Base-by-base conservation (phyloP, 306 rosid species). In the Oxytropis ochrocephala region DNA sequence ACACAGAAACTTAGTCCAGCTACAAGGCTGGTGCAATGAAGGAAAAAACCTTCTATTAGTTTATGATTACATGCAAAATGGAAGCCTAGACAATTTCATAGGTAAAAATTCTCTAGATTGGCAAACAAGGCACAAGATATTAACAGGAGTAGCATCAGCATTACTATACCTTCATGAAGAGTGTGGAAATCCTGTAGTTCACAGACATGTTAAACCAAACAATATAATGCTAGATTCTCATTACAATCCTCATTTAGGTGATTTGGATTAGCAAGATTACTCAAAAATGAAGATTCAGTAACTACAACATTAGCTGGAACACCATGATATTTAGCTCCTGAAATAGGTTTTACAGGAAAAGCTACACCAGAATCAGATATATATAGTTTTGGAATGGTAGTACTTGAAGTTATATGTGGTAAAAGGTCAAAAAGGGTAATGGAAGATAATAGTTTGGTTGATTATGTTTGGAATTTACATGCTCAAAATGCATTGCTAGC, bases 21-120 rank as follows among this genome's bases (percentile, higher is more conserved):
- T 84, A 57, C 85, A 69, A 73, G 89, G 89, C 0, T 87, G 89
- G 87, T 82, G 89, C 69, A 80, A 76, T 17, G 79, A 82, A 41
- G 65, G 70, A 0, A 57, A 60, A 4, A 69, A 80, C 21, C 84
- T 78, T 17, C 78, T 80, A 53, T 48, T 82, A 19, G 85, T 87
- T 19, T 87, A 75, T 53, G 87, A 84, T 7, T 87, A 73, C 63
- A 87, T 87, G 92, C 72, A 81, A 54, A 87, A 87, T 10, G 83
- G 89, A 46, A 82, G 92, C 79, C 84, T 82, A 1, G 89, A 82
- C 35, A 74, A 21, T 0, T 80, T 75, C 80, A 75, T 84, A 10
- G 87, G 84, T 33, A 80, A 78, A 16, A 82, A 46, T 2, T 8
- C 24, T 44, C 83, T 87, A 3, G 69, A 82, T 29, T 82, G 86